Evolutionary conservation across 345 rosid genomes (phyloP).

Genomic region (Eucalyptus marginata): DNA sequence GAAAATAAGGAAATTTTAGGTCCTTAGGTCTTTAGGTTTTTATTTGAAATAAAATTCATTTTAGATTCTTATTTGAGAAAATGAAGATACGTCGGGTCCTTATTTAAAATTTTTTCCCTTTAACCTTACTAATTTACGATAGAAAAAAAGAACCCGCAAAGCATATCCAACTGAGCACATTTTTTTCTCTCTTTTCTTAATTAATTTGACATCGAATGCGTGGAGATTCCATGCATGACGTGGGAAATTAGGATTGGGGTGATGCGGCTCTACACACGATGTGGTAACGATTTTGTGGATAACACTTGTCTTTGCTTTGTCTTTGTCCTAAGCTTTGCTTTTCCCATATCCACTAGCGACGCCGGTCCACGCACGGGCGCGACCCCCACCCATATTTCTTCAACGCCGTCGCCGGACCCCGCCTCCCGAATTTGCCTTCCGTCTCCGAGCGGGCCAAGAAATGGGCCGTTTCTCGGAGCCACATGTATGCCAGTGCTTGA

Average conservation of each 20-base stretch:
- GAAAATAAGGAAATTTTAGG: accelerated
- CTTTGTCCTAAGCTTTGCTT: no score
- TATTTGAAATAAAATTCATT: no score
- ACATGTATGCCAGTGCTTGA: slow-evolving; percentile 68
- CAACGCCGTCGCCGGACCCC: not conserved
- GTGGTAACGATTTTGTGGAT: not conserved
- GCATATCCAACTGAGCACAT: not conserved
- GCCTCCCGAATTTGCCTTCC: not conserved
- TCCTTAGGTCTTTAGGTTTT: accelerated
- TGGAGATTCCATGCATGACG: no score
- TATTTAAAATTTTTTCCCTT: no score
- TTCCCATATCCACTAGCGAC: not conserved
- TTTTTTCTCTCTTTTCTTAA: no score
- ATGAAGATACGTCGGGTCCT: accelerated
- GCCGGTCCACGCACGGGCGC: not conserved
- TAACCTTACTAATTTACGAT: accelerated
- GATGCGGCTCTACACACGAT: not conserved
- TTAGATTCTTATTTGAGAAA: accelerated
- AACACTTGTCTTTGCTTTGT: not conserved
- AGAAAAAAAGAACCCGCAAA: accelerated
- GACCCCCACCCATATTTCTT: not conserved
- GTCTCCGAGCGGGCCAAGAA: not conserved
- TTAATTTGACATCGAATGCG: no score
- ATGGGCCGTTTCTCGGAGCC: slow-evolving; percentile 48
- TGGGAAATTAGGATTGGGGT: not conserved